A percentile compares a stretch with the other conserved stretches of the same genome.
Evolutionary conservation across 768 basidiomycete species (phyloP).

Genomic region (Leucosporidium creatinivorum): DNA sequence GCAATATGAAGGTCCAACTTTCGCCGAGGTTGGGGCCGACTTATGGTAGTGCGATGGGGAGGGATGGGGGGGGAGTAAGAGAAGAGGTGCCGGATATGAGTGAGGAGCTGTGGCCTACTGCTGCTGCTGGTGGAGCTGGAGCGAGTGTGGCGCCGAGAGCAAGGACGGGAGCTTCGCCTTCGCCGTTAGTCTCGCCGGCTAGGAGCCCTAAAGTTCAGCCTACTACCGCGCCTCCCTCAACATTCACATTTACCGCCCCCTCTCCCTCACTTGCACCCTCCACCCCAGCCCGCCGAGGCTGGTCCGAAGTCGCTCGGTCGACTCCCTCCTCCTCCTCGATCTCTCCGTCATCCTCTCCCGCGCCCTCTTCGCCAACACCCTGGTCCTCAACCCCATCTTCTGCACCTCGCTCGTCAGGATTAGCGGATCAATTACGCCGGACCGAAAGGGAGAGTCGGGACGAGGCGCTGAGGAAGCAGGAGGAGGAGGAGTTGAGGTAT

Average conservation of each 20-base stretch:
- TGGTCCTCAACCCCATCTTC: not conserved
- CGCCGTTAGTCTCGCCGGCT: too few species aligned
- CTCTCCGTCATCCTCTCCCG: not conserved
- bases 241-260: too few species aligned
- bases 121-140: too few species aligned
- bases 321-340: not conserved
- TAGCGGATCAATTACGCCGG: constrained; percentile 8
- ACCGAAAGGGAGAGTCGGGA: not conserved
- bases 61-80: too few species aligned
- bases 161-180: not conserved
- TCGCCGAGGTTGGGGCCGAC: constrained; percentile 27
- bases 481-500: constrained; percentile 24
- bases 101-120: constrained; percentile 17
- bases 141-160: too few species aligned
- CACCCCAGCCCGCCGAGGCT: not conserved
- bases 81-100: constrained; percentile 23
- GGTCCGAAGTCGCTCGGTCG: constrained; percentile 6
- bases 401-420: constrained; percentile 4
- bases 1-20: constrained; percentile 20
- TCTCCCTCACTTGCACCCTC: not conserved
- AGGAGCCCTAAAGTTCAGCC: not conserved
- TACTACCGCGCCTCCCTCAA: too few species aligned
- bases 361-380: not conserved
- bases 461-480: not conserved
- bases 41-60: constrained; percentile 1